phyloP scores from a whole-genome alignment of 2,329 filamentous ascomycete species.

The Eutypa lata region DNA sequence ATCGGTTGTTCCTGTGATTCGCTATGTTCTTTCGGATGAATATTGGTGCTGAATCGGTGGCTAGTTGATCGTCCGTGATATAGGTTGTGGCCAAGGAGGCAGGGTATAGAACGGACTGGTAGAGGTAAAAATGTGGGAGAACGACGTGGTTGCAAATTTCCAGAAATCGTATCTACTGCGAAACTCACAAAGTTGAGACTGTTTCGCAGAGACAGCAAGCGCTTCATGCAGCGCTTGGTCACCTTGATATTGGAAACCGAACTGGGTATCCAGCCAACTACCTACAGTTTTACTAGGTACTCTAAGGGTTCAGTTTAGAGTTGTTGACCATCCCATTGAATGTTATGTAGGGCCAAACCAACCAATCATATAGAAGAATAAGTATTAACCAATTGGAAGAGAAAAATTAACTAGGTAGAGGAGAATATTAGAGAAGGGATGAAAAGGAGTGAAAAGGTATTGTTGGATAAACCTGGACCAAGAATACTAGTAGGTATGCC shows the following conservation, averaged over 20 bases:
- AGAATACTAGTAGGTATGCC: too few species aligned
- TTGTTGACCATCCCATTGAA: neutral
- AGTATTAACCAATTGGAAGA: too few species aligned
- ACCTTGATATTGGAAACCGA: too few species aligned
- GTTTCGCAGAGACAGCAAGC: constrained; percentile 12
- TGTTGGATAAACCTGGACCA: too few species aligned
- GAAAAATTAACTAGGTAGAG: too few species aligned
- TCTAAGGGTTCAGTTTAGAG: constrained; percentile 7
- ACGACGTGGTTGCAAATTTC: neutral
- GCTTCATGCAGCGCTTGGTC: constrained; percentile 20
- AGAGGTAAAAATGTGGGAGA: neutral
- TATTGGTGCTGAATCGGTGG: constrained; percentile 3
- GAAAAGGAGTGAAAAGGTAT: too few species aligned
- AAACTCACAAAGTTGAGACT: constrained; percentile 4
- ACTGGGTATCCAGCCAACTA: too few species aligned
- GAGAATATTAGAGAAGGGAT: too few species aligned
- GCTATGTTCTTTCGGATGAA: constrained; percentile 1
- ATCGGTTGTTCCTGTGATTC: neutral
- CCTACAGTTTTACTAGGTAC: too few species aligned
- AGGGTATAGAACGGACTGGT: neutral
- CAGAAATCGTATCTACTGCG: constrained; percentile 6
- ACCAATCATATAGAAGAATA: too few species aligned
- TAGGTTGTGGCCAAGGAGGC: too few species aligned
- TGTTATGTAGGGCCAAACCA: too few species aligned
- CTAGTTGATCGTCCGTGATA: neutral